Conservation (phyloP, 805 yeast genomes). For the Lipomyces lipofer region DNA sequence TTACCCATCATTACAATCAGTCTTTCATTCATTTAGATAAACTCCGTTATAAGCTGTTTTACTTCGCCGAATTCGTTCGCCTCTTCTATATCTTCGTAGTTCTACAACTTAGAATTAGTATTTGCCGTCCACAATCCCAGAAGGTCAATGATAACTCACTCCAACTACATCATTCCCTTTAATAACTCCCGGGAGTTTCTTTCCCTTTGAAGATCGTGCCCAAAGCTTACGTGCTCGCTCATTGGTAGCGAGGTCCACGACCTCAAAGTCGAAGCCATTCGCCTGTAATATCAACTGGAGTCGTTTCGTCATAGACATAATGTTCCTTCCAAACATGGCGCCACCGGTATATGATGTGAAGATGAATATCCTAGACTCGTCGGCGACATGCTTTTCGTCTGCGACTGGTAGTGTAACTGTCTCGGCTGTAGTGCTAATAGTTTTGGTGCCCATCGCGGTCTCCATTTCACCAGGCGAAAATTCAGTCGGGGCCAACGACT, state of each 20-base stretch:
- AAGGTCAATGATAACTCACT: constrained; percentile 33
- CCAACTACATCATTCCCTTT: constrained; percentile 84
- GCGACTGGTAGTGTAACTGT: too few relatives aligned
- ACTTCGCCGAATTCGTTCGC: constrained; percentile 61
- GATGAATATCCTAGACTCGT: constrained; percentile 50
- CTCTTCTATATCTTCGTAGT: constrained; percentile 81
- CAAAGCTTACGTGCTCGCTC: constrained; percentile 81
- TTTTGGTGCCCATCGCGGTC: too few relatives aligned
- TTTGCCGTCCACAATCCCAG: too few relatives aligned
- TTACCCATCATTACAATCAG: background rate
- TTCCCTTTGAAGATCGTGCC: constrained; percentile 72
- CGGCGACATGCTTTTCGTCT: too few relatives aligned
- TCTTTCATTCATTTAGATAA: constrained; percentile 9
- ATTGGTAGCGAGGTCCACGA: constrained; percentile 83
- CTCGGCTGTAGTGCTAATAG: too few relatives aligned
- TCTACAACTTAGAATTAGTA: too few relatives aligned
- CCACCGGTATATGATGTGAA: constrained; percentile 86
- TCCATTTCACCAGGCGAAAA: too few relatives aligned
- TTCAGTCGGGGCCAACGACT: too few relatives aligned
- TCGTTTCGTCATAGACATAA: constrained; percentile 74
- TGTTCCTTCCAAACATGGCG: constrained; percentile 58
- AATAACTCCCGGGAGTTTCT: constrained; percentile 79
- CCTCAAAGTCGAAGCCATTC: constrained; percentile 63
- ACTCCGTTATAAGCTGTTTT: constrained; percentile 26
- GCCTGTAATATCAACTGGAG: constrained; percentile 73